Evolutionary conservation across 768 basidiomycete genomes (phyloP), one percentile per base, ranked within the genome.

Genomic region (Erythrobasidium yunnanense): DNA sequence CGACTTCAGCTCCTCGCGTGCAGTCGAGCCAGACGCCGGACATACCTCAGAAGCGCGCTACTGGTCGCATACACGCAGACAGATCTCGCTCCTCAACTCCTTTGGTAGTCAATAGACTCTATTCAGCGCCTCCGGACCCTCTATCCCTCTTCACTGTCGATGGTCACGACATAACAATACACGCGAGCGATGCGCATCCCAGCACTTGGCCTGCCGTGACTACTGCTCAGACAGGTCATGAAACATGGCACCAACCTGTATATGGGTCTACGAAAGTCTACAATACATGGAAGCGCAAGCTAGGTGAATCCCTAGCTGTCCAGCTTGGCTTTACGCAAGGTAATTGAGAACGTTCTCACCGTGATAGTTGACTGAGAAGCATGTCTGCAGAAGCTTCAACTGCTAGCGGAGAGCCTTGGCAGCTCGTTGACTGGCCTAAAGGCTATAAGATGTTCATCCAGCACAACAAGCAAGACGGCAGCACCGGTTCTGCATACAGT

Each of bases 381-480:
- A 11, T 8, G 15, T 52, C 50, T 52, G 50, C 13, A 8, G 29
- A 11, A 11, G 50, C 20, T 30, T 8, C 29, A 22, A 15, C 11
- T 25, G 50, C 18, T 13, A 13, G 22, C 22, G 47, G 15, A 46
- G 56, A 58, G 15, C 56, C 38, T 3, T 63, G 60, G 60, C n/a
- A 27, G 11, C 45, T 63, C 22, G 60, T 49, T 4, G 60, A 63
- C 47, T 63, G 60, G 60, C 60, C 60, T 20, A 49, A 51, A 29
- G 47, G 60, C 8, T 63, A 63, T 27, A 51, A 63, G 49, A 63
- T 51, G 60, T 51, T 49, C 47, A 32, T 63, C n/a, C 60, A 50
- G 13, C 49, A 38, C 15, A 49, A 33, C 30, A 27, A 63, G 45
- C 30, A 22, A 18, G 23, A n/a, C 30, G 42, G 25, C 29, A 52